Evolutionary conservation across 1,284 basidiomycete species (phyloP), one percentile per base, ranked within the genome.

Genomic region (Pyrrhoderma noxium): DNA sequence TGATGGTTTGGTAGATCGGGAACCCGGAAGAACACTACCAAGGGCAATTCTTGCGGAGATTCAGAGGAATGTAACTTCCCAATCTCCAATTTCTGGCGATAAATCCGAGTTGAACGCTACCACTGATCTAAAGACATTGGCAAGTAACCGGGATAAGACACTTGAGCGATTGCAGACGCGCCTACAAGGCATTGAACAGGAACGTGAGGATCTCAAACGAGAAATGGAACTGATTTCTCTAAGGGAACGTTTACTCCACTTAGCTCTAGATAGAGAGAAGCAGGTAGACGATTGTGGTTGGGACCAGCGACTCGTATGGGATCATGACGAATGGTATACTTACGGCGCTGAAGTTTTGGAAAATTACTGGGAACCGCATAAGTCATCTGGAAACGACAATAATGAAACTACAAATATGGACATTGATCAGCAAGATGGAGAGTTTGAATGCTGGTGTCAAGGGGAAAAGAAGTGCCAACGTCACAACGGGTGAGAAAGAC

Each of bases 281-380:
- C 65, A 67, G 14, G 62, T 78, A 18, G 75, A 75, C 8, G 76
- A 79, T 56, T 93, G 89, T 66, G 89, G 89, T 1, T 91, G 89
- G 81, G 89, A 93, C 64, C 80, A 82, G 59, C 73, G 89, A 23
- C 69, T 93, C n/a, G 85, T 85, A 55, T 82, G 85, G 62, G 82
- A 82, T 22, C 84, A 89, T 50, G 79, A 81, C 49, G 85, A 89
- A 62, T 85, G 80, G 70, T 72, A 68, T 21, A 81, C 82, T 49
- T 82, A 76, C 60, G 85, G 82, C 3, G 68, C 66, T 7, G 75
- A 72, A 16, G 80, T 83, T 23, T 59, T 84, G 58, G 82, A 84
- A 61, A 84, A 77, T 57, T 88, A 88, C 56, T 79, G 82, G 45
- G 76, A 76, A 25, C 55, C 52, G 4, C 27, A 5, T 5, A n/a